Base-by-base conservation (phyloP, 441 rosid genomes). In the Iberis amara region DNA sequence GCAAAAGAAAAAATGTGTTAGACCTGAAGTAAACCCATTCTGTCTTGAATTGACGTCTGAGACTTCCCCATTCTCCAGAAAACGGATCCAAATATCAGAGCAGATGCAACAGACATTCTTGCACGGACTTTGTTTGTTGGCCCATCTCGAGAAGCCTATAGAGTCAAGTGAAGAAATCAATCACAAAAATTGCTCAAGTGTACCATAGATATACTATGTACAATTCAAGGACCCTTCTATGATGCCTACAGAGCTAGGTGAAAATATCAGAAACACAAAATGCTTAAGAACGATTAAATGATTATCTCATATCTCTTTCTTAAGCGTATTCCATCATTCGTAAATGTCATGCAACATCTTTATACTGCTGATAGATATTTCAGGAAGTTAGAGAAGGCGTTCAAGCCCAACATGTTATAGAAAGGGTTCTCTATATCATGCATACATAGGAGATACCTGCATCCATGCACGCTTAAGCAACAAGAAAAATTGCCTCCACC, bases 1-100 rank as follows among this genome's bases (percentile, higher is more conserved):
- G 56, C 63, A 70, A 66, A 55, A 12, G 30, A 23, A 30, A 32
- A 18, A 40, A 5, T 13, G 45, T 27, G 35, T 47, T 55, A 55
- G 55, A 91, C 96, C 96, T 91, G 96, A 63, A 91, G 98, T 73
- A 91, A 76, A 31, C 96, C 96, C 96, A 88, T 81, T 73, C 98
- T 80, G 67, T 91, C 96, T 70, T 80, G 95, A 68, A 91, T 82
- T 33, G 98, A 88, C 37, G 98, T 77, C 76, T 85, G 98, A 45
- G 96, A 88, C 64, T 71, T 76, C 61, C 96, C 98, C 81, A 91
- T 82, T 71, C 89, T 88, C 96, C 95, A 91, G 67, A 91, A 91
- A 61, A 91, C 91, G 4, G 96, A 88, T 62, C 98, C 98, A 81
- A 91, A 91, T 68, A 91, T 91, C 71, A 85, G 64, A 67, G 98